Percentiles rank a stretch among this genome's conserved stretches.
Conservation (phyloP, 305 asterid genomes). For the Solanum hybrid region DNA sequence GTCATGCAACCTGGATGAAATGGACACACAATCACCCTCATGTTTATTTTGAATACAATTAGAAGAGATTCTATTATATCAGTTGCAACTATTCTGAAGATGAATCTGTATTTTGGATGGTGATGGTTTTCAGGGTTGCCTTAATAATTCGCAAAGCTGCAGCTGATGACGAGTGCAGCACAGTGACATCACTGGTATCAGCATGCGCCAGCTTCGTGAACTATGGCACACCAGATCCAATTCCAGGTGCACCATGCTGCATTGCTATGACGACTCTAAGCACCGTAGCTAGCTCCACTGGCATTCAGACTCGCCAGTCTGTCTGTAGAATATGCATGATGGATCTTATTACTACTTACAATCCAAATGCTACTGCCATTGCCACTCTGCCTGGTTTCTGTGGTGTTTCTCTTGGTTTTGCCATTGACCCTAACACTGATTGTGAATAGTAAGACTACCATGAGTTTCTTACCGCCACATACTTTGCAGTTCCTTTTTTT, state of each 20-base stretch:
- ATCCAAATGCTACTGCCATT: constrained; percentile 67
- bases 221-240: constrained; percentile 56
- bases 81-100: neutral
- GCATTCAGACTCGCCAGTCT: constrained; percentile 28
- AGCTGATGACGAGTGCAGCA: constrained; percentile 35
- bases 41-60: neutral
- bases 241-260: constrained; percentile 75
- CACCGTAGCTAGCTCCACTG: constrained; percentile 27
- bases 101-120: neutral
- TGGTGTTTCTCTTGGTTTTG: constrained; percentile 75
- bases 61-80: no score
- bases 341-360: constrained; percentile 36
- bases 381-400: constrained; percentile 85
- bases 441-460: constrained; percentile 50
- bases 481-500: neutral
- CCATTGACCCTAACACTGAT: constrained; percentile 67
- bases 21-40: constrained; percentile 19
- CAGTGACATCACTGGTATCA: constrained; percentile 51
- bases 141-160: neutral
- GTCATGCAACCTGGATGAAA: constrained; percentile 26
- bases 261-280: constrained; percentile 52
- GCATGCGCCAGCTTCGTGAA: constrained; percentile 58
- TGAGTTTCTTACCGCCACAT: neutral
- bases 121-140: neutral
- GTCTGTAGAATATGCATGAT: constrained; percentile 73